These are phyloP conservation scores for Caryopteris hybrid DNA, from an alignment of 305 asterid species.

Conservation along the genomic window DNA sequence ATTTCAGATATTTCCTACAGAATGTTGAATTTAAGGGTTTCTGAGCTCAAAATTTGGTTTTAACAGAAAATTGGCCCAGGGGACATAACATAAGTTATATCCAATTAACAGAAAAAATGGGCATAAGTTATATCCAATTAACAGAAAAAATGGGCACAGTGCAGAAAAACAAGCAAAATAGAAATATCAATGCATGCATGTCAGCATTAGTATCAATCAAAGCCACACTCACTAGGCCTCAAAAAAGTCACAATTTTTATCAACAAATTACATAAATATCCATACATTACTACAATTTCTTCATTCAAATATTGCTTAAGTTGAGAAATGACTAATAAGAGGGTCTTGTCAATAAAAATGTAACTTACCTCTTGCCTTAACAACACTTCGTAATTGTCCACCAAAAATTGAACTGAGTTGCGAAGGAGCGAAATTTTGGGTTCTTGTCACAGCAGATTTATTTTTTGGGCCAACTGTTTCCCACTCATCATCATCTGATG, in stretches of 20 bases:
- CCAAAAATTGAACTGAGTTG: slow-evolving; percentile 79
- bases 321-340: no score
- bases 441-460: slow-evolving; percentile 93
- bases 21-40: not conserved
- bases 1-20: not conserved
- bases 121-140: not conserved
- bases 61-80: not conserved
- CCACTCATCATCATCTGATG: slow-evolving; percentile 90
- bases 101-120: not conserved
- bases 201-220: not conserved
- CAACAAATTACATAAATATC: not conserved
- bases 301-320: not conserved
- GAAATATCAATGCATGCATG: not conserved
- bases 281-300: not conserved
- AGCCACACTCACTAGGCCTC: no score
- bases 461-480: slow-evolving; percentile 97
- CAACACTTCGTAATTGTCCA: slow-evolving; percentile 81
- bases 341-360: not conserved
- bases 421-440: slow-evolving; percentile 72
- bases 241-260: not conserved
- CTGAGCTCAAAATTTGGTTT: not conserved
- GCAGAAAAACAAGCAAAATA: not conserved
- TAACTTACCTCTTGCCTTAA: slow-evolving; percentile 66
- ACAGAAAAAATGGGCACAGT: not conserved
- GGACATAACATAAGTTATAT: no score